Percentiles rank a stretch among this genome's conserved stretches.
Conservation (phyloP, 2,329 filamentous ascomycete species). For the Penicillium sp. region DNA sequence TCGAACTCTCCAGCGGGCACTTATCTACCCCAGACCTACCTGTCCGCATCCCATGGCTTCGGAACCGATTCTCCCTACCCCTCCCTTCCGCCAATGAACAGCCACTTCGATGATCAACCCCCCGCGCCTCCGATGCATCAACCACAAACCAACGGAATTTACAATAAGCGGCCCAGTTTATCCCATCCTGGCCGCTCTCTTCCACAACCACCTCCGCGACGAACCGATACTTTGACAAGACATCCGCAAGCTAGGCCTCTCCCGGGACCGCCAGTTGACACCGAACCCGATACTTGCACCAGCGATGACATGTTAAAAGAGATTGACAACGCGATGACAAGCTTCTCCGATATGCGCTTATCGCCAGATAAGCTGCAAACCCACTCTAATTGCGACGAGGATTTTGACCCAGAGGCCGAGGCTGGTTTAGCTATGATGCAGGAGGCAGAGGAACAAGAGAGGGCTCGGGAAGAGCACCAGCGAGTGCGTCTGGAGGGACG, state of each 20-base stretch:
- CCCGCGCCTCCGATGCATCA: conserved; percentile 36
- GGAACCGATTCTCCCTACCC: conserved; percentile 27
- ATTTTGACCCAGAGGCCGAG: conserved; percentile 70
- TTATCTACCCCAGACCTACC: conserved; percentile 21
- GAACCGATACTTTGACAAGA: conserved; percentile 54
- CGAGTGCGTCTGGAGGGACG: conserved; percentile 45
- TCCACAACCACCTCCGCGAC: conserved; percentile 45
- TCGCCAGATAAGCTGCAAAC: conserved; percentile 47
- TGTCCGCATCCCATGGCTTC: conserved; percentile 22
- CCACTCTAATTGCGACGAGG: conserved; percentile 51
- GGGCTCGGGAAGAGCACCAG: conserved; percentile 48
- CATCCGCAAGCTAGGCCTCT: conserved; percentile 60
- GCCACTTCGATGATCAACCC: conserved; percentile 31
- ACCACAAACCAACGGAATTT: conserved; percentile 24
- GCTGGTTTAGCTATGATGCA: conserved; percentile 82
- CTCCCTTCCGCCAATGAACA: conserved; percentile 19
- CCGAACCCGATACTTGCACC: conserved; percentile 33
- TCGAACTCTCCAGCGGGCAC: conserved; percentile 22
- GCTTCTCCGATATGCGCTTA: conserved; percentile 11
- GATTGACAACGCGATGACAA: conserved; percentile 53
- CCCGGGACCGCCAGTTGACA: conserved; percentile 57
- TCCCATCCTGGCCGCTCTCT: conserved; percentile 41
- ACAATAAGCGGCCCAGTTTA: conserved; percentile 28
- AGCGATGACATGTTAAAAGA: conserved; percentile 61
- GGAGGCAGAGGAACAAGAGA: conserved; percentile 77